Conservation (phyloP, 495 filamentous ascomycete species). For the Umbilicaria muhlenbergii region DNA sequence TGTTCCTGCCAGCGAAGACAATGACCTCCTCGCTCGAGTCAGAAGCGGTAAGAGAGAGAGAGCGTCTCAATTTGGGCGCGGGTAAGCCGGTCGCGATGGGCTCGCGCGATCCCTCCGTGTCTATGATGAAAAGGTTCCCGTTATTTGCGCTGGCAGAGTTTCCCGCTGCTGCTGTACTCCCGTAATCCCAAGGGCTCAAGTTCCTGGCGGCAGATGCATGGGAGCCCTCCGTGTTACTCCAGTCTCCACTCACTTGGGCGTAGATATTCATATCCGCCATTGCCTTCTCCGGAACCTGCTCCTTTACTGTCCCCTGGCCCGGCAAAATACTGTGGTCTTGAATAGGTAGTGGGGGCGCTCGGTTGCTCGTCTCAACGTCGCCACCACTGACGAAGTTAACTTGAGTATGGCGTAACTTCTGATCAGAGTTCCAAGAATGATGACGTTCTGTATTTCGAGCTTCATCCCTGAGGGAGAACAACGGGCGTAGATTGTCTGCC, state of each 20-base stretch:
- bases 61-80: constrained; percentile 14
- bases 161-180: no score
- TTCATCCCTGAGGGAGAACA: constrained; percentile 56
- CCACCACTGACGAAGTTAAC: constrained; percentile 66
- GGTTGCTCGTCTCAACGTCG: constrained; percentile 29
- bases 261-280: no score
- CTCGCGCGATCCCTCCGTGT: constrained; percentile 1
- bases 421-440: constrained; percentile 18
- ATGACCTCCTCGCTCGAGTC: constrained; percentile 54
- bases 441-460: constrained; percentile 60
- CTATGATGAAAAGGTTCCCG: constrained; percentile 1
- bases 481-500: background rate
- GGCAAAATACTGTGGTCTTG: background rate
- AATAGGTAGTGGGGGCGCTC: constrained; percentile 1
- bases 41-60: constrained; percentile 27
- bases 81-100: constrained; percentile 12
- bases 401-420: constrained; percentile 34
- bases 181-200: no score
- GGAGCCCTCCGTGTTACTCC: no score
- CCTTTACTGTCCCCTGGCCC: background rate
- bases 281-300: background rate
- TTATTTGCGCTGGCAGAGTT: background rate
- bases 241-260: no score
- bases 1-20: constrained; percentile 41
- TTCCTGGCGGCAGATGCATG: no score